Percentiles rank a stretch among this genome's conserved stretches.
These are phyloP conservation scores for Hypoxylon rickii DNA, from an alignment of 495 filamentous ascomycete genomes.

Conservation along the genomic window DNA sequence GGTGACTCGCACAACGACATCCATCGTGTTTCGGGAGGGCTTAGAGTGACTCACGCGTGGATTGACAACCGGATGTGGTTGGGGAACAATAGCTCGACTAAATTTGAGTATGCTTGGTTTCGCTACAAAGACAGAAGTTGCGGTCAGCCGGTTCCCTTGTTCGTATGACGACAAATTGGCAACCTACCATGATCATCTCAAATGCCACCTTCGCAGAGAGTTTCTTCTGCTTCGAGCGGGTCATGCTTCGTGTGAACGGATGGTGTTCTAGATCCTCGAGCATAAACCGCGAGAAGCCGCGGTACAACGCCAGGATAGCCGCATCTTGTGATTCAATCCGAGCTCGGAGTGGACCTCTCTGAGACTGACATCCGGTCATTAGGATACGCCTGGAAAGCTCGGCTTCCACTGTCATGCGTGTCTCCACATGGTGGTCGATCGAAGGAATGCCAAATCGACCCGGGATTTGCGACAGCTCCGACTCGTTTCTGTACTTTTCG, in stretches of 20 bases:
- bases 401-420: constrained; percentile 39
- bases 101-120: constrained; percentile 50
- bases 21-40: background rate
- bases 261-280: constrained; percentile 48
- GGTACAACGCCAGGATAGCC: constrained; percentile 45
- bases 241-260: constrained; percentile 29
- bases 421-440: constrained; percentile 38
- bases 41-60: constrained; percentile 36
- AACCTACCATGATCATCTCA: constrained; percentile 41
- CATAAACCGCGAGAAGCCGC: constrained; percentile 53
- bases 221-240: constrained; percentile 41
- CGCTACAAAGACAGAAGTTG: constrained; percentile 10
- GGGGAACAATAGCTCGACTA: constrained; percentile 45
- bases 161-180: background rate
- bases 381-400: constrained; percentile 45
- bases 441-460: constrained; percentile 18
- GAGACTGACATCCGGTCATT: constrained; percentile 39
- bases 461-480: constrained; percentile 4
- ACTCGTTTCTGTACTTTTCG: constrained; percentile 1
- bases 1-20: background rate
- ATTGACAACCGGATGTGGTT: constrained; percentile 46
- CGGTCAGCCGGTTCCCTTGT: constrained; percentile 4
- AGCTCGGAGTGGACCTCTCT: constrained; percentile 32
- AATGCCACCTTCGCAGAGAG: constrained; percentile 39
- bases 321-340: constrained; percentile 43